Percentiles rank a stretch among this genome's conserved stretches.
phyloP scores from a whole-genome alignment of 108 stramenopile species.

The Hondaea fermentalgiana region DNA sequence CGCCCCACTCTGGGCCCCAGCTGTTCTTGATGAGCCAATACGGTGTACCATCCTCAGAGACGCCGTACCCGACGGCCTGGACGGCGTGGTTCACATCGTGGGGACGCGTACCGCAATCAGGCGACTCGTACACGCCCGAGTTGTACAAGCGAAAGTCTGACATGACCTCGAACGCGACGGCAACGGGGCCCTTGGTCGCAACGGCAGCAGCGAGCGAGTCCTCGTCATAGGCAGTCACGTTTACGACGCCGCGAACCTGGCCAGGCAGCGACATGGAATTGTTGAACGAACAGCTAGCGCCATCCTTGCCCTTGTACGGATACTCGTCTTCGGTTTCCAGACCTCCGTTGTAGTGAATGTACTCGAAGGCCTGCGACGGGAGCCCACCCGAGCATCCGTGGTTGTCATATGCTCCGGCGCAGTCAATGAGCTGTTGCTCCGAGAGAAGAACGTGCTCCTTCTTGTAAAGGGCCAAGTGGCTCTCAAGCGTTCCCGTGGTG shows the following conservation, averaged over 20 bases:
- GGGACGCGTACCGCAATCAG: constrained; percentile 48
- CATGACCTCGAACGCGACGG: constrained; percentile 65
- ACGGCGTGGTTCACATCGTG: constrained; percentile 58
- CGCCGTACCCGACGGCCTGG: constrained; percentile 49
- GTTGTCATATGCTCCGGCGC: constrained; percentile 33
- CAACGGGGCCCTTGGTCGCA: constrained; percentile 48
- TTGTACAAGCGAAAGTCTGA: constrained; percentile 54
- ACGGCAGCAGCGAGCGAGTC: background rate
- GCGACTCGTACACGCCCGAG: constrained; percentile 47
- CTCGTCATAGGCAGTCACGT: constrained; percentile 16
- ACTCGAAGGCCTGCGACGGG: constrained; percentile 55
- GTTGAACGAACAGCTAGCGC: background rate
- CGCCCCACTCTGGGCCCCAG: constrained; percentile 52
- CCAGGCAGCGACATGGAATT: background rate
- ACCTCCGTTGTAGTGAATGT: constrained; percentile 52
- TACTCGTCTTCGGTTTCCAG: constrained; percentile 46
- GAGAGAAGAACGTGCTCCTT: constrained; percentile 44
- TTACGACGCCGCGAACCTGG: background rate
- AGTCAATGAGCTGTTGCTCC: constrained; percentile 50
- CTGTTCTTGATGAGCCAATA: constrained; percentile 36
- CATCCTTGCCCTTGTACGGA: constrained; percentile 39
- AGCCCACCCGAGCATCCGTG: constrained; percentile 57
- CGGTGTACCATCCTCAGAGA: constrained; percentile 31
- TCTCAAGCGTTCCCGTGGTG: constrained; percentile 83
- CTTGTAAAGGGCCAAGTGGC: constrained; percentile 52